Evolutionary conservation across 2,329 filamentous ascomycete species (phyloP).

Genomic region (Boeremia exigua): DNA sequence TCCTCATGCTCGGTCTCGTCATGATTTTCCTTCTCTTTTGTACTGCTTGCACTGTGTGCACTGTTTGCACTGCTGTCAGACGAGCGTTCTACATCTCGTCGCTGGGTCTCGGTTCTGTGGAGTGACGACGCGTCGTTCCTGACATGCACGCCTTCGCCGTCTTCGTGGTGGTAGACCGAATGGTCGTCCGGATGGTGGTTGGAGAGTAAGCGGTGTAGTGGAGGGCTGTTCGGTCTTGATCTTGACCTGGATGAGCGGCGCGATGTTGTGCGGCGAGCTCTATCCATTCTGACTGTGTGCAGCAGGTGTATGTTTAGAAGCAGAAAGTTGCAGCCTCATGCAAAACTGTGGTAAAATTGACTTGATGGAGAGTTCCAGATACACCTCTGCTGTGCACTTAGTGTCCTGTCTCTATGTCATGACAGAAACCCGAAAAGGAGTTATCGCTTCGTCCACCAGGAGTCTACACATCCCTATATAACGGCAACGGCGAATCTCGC

Average conservation of each 20-base stretch:
- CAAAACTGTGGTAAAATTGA: no score
- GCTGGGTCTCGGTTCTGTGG: slow-evolving; percentile 36
- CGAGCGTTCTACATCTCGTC: slow-evolving; percentile 17
- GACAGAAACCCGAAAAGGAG: no score
- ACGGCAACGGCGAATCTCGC: no score
- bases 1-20: slow-evolving; percentile 15
- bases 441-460: no score
- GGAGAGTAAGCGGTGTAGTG: slow-evolving; percentile 38
- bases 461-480: no score
- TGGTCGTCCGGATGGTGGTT: slow-evolving; percentile 44
- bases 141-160: slow-evolving; percentile 34
- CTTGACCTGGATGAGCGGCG: slow-evolving; percentile 25
- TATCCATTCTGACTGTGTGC: no score
- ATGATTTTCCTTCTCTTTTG: slow-evolving; percentile 14
- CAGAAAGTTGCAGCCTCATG: no score
- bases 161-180: slow-evolving; percentile 44
- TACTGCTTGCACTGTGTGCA: slow-evolving; percentile 15
- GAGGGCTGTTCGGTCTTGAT: slow-evolving; percentile 31
- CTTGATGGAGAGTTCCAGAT: no score
- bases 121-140: slow-evolving; percentile 28
- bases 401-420: no score
- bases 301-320: no score
- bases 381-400: no score
- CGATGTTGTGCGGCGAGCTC: slow-evolving; percentile 4
- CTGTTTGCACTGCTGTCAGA: slow-evolving; percentile 20